Evolutionary conservation across 495 filamentous ascomycete genomes (phyloP).

Genomic region (Aspergillus panamensis): DNA sequence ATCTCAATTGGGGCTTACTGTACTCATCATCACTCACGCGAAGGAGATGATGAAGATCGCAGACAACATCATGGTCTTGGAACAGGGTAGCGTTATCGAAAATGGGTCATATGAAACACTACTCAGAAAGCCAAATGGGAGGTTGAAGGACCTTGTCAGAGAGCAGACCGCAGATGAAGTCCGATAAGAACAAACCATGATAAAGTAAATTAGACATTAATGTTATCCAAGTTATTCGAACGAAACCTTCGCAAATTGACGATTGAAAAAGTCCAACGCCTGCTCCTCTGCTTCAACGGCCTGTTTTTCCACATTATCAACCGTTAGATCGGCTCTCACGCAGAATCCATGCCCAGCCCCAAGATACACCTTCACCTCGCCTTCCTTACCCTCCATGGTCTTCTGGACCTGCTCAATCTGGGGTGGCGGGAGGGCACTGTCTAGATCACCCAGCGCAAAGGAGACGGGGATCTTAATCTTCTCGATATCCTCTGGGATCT

Average conservation of each 20-base stretch:
- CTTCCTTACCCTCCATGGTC: constrained; percentile 30
- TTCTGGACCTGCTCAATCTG: constrained; percentile 35
- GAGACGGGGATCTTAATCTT: constrained; percentile 50
- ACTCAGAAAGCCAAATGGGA: constrained; percentile 33
- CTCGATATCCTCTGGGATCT: constrained; percentile 53
- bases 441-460: constrained; percentile 54
- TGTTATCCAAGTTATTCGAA: background rate
- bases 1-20: constrained; percentile 37
- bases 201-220: background rate
- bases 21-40: constrained; percentile 73
- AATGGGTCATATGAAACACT: constrained; percentile 59
- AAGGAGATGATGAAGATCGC: constrained; percentile 80
- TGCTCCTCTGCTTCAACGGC: constrained; percentile 48
- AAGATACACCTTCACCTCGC: constrained; percentile 50
- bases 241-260: constrained; percentile 24
- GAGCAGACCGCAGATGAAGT: constrained; percentile 4
- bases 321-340: constrained; percentile 43
- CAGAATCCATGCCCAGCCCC: constrained; percentile 63
- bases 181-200: background rate
- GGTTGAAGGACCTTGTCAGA: constrained; percentile 36
- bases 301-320: constrained; percentile 42
- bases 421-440: constrained; percentile 22
- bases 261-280: constrained; percentile 54
- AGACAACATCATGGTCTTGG: constrained; percentile 66
- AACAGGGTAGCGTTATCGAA: constrained; percentile 64